Base-by-base conservation (phyloP, 768 basidiomycete genomes). In the Thelephora aurantiotincta region DNA sequence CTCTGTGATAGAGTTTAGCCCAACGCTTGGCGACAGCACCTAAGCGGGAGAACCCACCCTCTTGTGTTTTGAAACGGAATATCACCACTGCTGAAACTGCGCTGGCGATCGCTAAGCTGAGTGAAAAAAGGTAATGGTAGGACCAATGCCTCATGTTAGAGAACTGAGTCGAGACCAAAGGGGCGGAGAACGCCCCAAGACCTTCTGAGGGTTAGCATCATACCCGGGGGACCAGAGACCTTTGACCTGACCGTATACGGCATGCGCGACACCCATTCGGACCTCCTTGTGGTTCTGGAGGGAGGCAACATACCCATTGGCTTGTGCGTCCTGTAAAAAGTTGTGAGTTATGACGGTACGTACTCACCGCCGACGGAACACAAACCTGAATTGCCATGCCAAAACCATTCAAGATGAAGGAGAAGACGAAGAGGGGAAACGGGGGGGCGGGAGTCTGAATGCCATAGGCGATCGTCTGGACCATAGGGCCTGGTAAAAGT, bases 121-220 rank as follows among this genome's bases (percentile, higher is more conserved):
- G 62, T 0, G 85, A 86, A 1, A 65, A 65, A 7, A 90, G 68
- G 56, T 79, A 92, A 58, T 90, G 82, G 59, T 83, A 81, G 0
- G 79, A 83, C 89, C 88, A 91, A 33, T 65, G 70, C 0, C 52
- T 60, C 19, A 75, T 55, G 48, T 77, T 74, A 0, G 84, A 69
- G 53, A 93, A 92, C 49, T 89, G 83, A 0, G 91, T 93, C 0
- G 89, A 73, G 0, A 82, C 76, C 14, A 93, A 70, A 2, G 91
- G 90, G 0, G 88, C 61, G 6, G 66, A 66, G 9, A 85, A 64
- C 2, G 82, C 82, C 1, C 83, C 83, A 0, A 71, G 63, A 16
- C 83, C 82, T 84, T 42, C 18, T 23, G 9, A 33, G 14, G 9
- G 22, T 20, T 11, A 7, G 16, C 38, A 36, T 18, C 13, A 30